Evolutionary conservation across 1,284 basidiomycete species (phyloP), one percentile per base, ranked within the genome.

Genomic region (Caloboletus inedulis): DNA sequence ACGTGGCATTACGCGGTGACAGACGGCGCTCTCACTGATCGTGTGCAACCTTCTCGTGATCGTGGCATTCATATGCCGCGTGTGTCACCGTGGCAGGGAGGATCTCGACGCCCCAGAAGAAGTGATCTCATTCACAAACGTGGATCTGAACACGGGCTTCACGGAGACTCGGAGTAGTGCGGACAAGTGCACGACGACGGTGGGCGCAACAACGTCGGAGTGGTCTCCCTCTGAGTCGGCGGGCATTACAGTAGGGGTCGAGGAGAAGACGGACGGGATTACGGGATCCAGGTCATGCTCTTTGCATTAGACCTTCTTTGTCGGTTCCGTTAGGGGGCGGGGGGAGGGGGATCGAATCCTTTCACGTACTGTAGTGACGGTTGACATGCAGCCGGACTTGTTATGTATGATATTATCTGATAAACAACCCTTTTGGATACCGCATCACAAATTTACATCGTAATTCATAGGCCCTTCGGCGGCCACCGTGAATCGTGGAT

Each of bases 21-120:
- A 62, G 60, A 31, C 51, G 6, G 63, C 65, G 7, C 33, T 57
- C 14, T 46, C 63, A 9, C 46, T 66, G 21, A 48, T 66, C 43
- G 55, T 69, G 2, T 69, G 63, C 55, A 68, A 68, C 27, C 49
- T 69, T 4, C 56, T 70, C 47, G 65, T 70, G 39, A 56, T 69
- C 36, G 57, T 68, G 16, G 49, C 63, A 3, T 65, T 56, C 7
- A 8, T 55, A 7, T 56, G 65, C 43, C 62, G 57, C 19, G 12
- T 60, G 4, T 61, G 25, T 43, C 31, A 14, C 4, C 53, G 55
- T 30, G 49, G 50, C 18, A 35, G 30, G 19, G 27, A 10, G 0
- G 47, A 61, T 47, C 50, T 58, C 7, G 58, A 64, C 1, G 34
- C 23, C 12, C 6, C 16, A 2, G 44, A 44, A 4, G 52, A 49